These are phyloP conservation scores for Fusarium dimerum DNA, from an alignment of 2,329 filamentous ascomycete species.

Conservation along the genomic window DNA sequence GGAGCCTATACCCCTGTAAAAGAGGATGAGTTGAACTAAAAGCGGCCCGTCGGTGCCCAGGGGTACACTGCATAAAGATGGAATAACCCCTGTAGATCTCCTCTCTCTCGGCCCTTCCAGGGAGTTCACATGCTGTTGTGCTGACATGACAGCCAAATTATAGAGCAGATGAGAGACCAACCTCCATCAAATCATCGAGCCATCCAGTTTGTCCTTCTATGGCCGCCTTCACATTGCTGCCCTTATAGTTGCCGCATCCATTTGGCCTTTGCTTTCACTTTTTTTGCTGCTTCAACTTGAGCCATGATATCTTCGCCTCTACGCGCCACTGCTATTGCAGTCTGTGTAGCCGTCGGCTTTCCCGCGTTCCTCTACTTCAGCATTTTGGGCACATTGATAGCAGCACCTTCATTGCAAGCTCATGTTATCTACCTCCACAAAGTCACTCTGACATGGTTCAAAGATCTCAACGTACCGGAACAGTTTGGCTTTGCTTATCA, in stretches of 20 bases:
- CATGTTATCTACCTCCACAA: slow-evolving; percentile 50
- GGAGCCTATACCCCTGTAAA: too few species aligned
- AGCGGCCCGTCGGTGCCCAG: too few species aligned
- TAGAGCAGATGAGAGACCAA: not conserved
- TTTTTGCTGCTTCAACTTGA: not conserved
- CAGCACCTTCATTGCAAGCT: slow-evolving; percentile 18
- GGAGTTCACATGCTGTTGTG: not conserved
- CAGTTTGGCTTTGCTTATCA: slow-evolving; percentile 69
- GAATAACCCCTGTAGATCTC: too few species aligned
- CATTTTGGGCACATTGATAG: slow-evolving; percentile 13
- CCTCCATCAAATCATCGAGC: not conserved
- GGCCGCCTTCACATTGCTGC: too few species aligned
- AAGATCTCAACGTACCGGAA: slow-evolving; percentile 62
- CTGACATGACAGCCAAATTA: not conserved
- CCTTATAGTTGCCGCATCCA: not conserved
- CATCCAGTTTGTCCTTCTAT: not conserved
- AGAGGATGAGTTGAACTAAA: too few species aligned
- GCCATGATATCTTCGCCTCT: slow-evolving; percentile 8
- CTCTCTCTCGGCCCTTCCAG: too few species aligned
- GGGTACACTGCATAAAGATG: too few species aligned
- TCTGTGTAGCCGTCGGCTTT: slow-evolving; percentile 15
- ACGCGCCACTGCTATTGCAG: slow-evolving; percentile 13
- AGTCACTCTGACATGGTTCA: slow-evolving; percentile 50
- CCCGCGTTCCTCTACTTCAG: slow-evolving; percentile 18
- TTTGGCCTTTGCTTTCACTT: not conserved